A percentile compares a stretch with the other conserved stretches of the same genome.
Evolutionary conservation across 176 grass and related monocot species (phyloP).

Genomic region (Carex cristatella): DNA sequence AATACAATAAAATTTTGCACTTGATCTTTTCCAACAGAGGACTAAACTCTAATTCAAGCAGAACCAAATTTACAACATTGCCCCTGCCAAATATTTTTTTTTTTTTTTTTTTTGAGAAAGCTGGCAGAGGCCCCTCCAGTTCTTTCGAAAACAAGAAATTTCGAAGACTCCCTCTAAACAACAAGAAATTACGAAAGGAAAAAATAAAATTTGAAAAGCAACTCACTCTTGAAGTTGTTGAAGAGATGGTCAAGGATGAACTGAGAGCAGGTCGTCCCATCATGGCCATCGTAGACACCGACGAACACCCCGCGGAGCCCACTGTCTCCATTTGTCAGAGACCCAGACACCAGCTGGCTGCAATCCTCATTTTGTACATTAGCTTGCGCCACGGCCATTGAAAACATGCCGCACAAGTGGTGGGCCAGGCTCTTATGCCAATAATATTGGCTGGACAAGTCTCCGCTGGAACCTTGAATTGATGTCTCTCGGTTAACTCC

Average conservation of each 20-base stretch:
- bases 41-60: not conserved
- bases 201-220: not conserved
- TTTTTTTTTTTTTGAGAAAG: too few species aligned
- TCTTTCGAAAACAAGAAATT: not conserved
- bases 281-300: constrained; percentile 48
- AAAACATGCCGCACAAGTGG: constrained; percentile 34
- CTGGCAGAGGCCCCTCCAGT: not conserved
- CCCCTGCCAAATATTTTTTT: too few species aligned
- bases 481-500: too few species aligned
- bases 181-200: not conserved
- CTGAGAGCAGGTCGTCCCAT: constrained; percentile 25
- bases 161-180: not conserved
- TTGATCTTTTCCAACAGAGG: not conserved
- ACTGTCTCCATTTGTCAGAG: not conserved
- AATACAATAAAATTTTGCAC: too few species aligned
- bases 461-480: too few species aligned
- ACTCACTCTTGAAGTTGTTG: constrained; percentile 29
- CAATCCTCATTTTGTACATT: constrained; percentile 35
- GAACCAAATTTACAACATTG: not conserved
- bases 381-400: constrained; percentile 35
- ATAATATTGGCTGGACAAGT: too few species aligned
- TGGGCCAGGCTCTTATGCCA: constrained; percentile 18
- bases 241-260: constrained; percentile 38
- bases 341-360: constrained; percentile 27
- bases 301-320: constrained; percentile 21